phyloP scores from a whole-genome alignment of 108 stramenopile species.

The Halocafeteria seosinensis region DNA sequence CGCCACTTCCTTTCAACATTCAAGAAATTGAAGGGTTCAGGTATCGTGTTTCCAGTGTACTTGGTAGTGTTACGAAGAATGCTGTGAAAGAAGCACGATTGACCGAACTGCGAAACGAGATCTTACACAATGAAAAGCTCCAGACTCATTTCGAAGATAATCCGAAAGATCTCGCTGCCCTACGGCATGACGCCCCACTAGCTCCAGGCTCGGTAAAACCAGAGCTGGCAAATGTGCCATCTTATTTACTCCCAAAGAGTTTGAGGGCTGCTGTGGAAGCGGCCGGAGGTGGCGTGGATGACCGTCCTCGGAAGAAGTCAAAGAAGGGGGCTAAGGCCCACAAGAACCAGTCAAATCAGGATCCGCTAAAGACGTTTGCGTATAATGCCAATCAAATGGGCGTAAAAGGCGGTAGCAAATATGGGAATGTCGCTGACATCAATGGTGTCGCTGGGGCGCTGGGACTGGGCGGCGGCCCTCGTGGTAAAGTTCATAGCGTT shows the following conservation, averaged over 20 bases:
- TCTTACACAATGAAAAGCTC: conserved; percentile 74
- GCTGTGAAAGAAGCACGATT: conserved; percentile 70
- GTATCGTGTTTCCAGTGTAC: conserved; percentile 84
- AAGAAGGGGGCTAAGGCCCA: not conserved
- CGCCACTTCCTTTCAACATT: conserved; percentile 76
- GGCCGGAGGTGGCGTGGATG: not conserved
- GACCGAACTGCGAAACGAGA: conserved; percentile 71
- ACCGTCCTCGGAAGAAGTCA: not conserved
- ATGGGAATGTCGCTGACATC: not conserved
- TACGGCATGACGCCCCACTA: conserved; percentile 45
- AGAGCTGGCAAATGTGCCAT: not conserved
- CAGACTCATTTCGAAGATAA: conserved; percentile 81
- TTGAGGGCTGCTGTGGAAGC: not conserved
- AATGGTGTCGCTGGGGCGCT: not conserved
- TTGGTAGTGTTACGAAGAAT: conserved; percentile 60
- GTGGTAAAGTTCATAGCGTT: too few species aligned
- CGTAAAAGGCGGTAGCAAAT: not conserved
- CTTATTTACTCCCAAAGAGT: conserved; percentile 1
- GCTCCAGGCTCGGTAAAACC: not conserved
- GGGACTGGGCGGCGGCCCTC: not conserved
- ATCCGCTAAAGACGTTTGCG: not conserved
- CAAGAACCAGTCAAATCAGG: not conserved
- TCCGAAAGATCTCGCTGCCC: conserved; percentile 61
- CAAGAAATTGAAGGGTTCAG: conserved; percentile 82
- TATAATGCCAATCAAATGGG: not conserved